phyloP scores from a whole-genome alignment of 192 early-diverging fungal genomes.

The Phycomyces nitens region DNA sequence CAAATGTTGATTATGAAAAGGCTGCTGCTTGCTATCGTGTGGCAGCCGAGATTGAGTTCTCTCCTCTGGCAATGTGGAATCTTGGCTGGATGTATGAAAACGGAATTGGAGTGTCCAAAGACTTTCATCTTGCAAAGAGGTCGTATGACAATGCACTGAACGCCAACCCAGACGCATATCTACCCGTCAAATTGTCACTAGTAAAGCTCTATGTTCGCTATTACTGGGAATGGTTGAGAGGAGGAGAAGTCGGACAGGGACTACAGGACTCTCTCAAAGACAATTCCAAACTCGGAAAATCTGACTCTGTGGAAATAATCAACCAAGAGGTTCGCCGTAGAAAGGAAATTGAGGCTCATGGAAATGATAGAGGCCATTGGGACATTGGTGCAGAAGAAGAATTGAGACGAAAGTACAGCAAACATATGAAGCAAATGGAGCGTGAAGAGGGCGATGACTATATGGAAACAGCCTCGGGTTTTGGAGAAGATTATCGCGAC shows the following conservation, averaged over 20 bases:
- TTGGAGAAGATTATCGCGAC: constrained; percentile 28
- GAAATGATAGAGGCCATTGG: constrained; percentile 24
- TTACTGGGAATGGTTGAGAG: constrained; percentile 60
- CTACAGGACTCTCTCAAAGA: constrained; percentile 2
- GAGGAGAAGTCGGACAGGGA: constrained; percentile 51
- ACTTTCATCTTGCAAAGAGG: constrained; percentile 90
- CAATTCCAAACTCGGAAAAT: not conserved
- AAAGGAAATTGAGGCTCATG: constrained; percentile 8
- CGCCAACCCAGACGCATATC: constrained; percentile 73
- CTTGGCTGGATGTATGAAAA: constrained; percentile 95
- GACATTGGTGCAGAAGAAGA: constrained; percentile 41
- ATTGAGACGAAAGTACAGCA: constrained; percentile 32
- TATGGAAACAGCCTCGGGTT: constrained; percentile 7
- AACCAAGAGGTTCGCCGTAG: constrained; percentile 5
- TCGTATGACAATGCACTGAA: constrained; percentile 82
- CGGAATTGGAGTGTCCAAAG: constrained; percentile 85
- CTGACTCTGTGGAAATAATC: too few relatives aligned
- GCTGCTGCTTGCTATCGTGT: constrained; percentile 83
- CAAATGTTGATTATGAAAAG: constrained; percentile 56
- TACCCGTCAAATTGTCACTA: constrained; percentile 77
- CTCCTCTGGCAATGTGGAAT: constrained; percentile 92
- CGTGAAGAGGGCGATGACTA: constrained; percentile 34
- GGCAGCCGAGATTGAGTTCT: constrained; percentile 72
- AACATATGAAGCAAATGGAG: constrained; percentile 24
- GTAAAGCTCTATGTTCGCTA: constrained; percentile 63